These are phyloP conservation scores for Hypoxylon sp. DNA, from an alignment of 2,329 filamentous ascomycete species.

Conservation along the genomic window DNA sequence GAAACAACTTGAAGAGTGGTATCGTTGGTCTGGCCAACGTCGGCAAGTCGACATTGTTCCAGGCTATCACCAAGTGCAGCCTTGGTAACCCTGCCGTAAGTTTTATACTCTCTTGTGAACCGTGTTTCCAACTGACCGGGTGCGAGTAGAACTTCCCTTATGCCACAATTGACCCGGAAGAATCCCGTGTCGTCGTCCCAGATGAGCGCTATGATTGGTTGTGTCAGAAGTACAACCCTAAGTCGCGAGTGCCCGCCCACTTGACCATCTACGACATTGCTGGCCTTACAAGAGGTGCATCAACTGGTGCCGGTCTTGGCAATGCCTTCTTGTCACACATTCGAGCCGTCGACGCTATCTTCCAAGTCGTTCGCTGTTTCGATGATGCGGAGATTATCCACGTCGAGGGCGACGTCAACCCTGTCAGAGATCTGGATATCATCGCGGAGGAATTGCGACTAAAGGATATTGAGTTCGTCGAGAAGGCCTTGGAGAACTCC, in stretches of 20 bases:
- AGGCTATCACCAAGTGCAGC: constrained; percentile 97
- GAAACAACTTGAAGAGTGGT: constrained; percentile 98
- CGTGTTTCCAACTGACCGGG: constrained; percentile 55
- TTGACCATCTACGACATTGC: constrained; percentile 99
- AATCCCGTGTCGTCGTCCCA: constrained; percentile 96
- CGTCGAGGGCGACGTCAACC: constrained; percentile 98
- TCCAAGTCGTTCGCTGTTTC: constrained; percentile 96
- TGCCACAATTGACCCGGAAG: constrained; percentile 98
- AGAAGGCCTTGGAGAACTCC: constrained; percentile 92
- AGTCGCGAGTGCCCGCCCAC: constrained; percentile 96
- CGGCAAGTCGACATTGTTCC: constrained; percentile 99
- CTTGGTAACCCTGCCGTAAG: constrained; percentile 96
- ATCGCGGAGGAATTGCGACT: constrained; percentile 96
- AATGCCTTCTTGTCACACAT: constrained; percentile 99
- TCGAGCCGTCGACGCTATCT: constrained; percentile 97
- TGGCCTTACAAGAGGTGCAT: constrained; percentile 94
- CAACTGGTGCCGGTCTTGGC: constrained; percentile 95
- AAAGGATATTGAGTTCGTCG: constrained; percentile 98
- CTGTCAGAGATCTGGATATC: constrained; percentile 92
- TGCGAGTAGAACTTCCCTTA: constrained; percentile 89
- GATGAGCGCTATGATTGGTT: constrained; percentile 98
- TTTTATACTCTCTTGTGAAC: constrained; percentile 54
- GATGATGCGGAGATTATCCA: constrained; percentile 99
- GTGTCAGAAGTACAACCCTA: constrained; percentile 95
- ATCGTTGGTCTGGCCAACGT: constrained; percentile 99